Conservation (phyloP, 1,139 yeast genomes). For the Magnusiomyces tetraspermus region DNA sequence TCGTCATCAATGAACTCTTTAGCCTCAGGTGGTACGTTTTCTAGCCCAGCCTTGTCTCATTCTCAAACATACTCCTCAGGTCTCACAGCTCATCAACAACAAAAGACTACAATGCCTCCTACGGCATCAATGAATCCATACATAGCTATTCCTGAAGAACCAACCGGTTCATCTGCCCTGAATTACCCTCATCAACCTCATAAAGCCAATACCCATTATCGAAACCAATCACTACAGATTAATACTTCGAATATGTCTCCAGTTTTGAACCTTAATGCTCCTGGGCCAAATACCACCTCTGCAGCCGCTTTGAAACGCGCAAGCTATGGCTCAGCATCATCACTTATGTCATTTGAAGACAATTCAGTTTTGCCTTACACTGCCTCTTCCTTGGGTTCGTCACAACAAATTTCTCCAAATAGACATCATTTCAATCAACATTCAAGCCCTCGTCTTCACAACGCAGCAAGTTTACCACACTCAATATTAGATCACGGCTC, state of each 20-base stretch:
- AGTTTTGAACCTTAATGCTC: neutral
- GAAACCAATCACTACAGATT: neutral
- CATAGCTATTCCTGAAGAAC: neutral
- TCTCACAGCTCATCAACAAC: neutral
- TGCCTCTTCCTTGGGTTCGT: no score
- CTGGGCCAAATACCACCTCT: neutral
- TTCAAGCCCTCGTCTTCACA: neutral
- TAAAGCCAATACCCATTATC: neutral
- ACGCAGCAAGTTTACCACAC: neutral
- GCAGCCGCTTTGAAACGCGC: conserved; percentile 9
- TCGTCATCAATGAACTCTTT: neutral
- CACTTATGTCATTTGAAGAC: conserved; percentile 14
- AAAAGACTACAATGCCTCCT: neutral
- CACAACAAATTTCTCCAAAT: conserved; percentile 10
- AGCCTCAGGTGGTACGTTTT: neutral
- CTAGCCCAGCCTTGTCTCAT: neutral
- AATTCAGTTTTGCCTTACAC: conserved; percentile 2
- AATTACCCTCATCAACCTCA: neutral
- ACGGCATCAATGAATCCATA: conserved; percentile 1
- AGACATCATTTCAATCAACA: conserved; percentile 4
- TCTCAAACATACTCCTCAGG: neutral
- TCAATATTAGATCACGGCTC: neutral
- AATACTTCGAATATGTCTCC: neutral
- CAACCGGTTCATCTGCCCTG: neutral
- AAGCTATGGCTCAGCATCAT: conserved; percentile 14